phyloP scores from a whole-genome alignment of 2,329 filamentous ascomycete species.

The Monosporascus sp. region DNA sequence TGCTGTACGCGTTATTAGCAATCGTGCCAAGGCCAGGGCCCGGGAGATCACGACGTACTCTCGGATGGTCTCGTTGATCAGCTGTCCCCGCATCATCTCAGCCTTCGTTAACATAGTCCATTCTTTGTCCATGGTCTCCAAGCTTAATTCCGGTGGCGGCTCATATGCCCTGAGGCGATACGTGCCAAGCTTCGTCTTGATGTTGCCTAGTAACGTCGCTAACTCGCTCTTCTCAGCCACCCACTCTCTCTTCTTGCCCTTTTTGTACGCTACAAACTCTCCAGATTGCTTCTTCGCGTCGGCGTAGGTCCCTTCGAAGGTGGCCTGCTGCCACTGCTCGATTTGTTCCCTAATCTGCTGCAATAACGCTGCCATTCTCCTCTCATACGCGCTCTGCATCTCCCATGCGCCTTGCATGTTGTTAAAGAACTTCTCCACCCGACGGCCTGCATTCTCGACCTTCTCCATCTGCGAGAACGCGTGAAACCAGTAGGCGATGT shows the following conservation, averaged over 20 bases:
- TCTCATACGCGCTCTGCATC: constrained; percentile 96
- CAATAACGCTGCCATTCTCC: constrained; percentile 79
- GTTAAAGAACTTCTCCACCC: constrained; percentile 96
- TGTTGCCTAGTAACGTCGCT: constrained; percentile 88
- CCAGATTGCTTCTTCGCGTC: constrained; percentile 85
- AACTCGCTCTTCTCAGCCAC: constrained; percentile 97
- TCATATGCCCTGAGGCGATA: constrained; percentile 89
- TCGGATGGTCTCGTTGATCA: constrained; percentile 97
- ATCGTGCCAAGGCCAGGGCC: background rate
- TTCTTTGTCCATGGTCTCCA: constrained; percentile 75
- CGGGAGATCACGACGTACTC: constrained; percentile 52
- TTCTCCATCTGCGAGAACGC: constrained; percentile 99
- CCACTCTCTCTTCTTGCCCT: constrained; percentile 86
- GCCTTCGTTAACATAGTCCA: constrained; percentile 76
- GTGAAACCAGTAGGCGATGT: constrained; percentile 99
- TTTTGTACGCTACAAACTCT: constrained; percentile 85
- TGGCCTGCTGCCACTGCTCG: constrained; percentile 69
- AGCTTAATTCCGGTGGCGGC: constrained; percentile 74
- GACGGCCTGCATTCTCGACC: constrained; percentile 91
- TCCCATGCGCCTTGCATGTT: constrained; percentile 99
- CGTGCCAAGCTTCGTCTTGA: constrained; percentile 96
- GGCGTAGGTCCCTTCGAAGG: constrained; percentile 84
- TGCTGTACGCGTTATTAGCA: constrained; percentile 43
- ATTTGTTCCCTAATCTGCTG: constrained; percentile 68
- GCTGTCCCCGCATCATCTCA: constrained; percentile 82